Evolutionary conservation across 164 flowering plant species (phyloP).

Genomic region (Cinnamomum chago): DNA sequence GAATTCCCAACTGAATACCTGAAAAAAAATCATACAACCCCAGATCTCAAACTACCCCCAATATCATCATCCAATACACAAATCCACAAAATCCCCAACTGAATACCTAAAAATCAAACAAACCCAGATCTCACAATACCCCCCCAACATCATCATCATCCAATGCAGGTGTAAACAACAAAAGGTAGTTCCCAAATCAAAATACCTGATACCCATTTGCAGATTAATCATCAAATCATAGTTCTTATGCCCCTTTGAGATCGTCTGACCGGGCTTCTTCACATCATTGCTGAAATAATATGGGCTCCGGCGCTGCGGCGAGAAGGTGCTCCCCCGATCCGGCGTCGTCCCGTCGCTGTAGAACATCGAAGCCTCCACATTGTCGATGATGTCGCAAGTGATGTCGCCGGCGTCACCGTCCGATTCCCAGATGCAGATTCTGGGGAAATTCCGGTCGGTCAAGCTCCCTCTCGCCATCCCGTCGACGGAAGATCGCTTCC

Average conservation of each 20-base stretch:
- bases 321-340: constrained; percentile 9
- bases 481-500: constrained; percentile 55
- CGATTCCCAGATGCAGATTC: constrained; percentile 82
- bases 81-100: neutral
- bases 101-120: neutral
- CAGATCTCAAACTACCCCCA: neutral
- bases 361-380: constrained; percentile 63
- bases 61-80: neutral
- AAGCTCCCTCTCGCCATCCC: constrained; percentile 34
- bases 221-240: constrained; percentile 25
- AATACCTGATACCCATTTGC: constrained; percentile 26
- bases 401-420: constrained; percentile 86
- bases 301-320: constrained; percentile 9
- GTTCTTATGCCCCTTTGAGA: constrained; percentile 26
- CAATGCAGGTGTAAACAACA: neutral
- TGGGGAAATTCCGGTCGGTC: constrained; percentile 45
- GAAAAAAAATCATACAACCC: neutral
- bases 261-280: constrained; percentile 24
- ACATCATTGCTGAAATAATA: constrained; percentile 7
- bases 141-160: neutral
- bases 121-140: neutral
- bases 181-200: neutral
- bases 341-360: constrained; percentile 35
- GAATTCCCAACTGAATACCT: constrained; percentile 27
- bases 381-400: constrained; percentile 74